Conservation (phyloP, 2,329 filamentous ascomycete genomes). For the Ophiocordyceps camponoti-saundersi region DNA sequence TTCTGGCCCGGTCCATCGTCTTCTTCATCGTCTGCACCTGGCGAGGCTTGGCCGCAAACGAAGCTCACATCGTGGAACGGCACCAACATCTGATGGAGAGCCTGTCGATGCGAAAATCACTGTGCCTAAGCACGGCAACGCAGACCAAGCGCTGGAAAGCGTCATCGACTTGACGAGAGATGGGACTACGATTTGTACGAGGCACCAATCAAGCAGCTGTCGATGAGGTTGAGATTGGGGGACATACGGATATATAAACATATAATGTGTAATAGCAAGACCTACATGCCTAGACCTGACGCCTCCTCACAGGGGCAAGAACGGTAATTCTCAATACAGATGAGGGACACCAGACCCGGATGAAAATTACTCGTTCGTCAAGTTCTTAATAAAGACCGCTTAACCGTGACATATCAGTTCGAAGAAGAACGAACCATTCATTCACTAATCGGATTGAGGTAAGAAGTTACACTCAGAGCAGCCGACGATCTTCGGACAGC, state of each 20-base stretch:
- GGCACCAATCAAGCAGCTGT: neutral
- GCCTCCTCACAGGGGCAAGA: neutral
- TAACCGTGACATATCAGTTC: too few species aligned
- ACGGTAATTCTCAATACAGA: neutral
- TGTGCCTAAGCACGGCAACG: slow-evolving; percentile 1
- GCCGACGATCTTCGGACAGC: too few species aligned
- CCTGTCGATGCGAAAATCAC: neutral
- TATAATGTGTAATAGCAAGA: neutral
- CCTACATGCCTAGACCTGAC: neutral
- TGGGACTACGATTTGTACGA: too few species aligned
- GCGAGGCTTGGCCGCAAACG: slow-evolving; percentile 4
- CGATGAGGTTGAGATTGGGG: neutral
- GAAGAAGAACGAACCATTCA: too few species aligned
- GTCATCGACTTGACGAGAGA: neutral
- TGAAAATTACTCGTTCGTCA: neutral
- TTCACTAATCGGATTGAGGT: too few species aligned
- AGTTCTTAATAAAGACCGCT: too few species aligned
- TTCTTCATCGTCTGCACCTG: slow-evolving; percentile 4
- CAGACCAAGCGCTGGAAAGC: slow-evolving; percentile 7
- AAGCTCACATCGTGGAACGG: slow-evolving; percentile 20
- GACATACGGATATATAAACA: neutral
- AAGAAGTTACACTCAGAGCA: too few species aligned
- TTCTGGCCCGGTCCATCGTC: neutral
- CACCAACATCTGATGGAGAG: too few species aligned
- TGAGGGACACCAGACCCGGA: neutral